Evolutionary conservation across 768 basidiomycete species (phyloP), one percentile per base, ranked within the genome.

Genomic region (Lentinula edodes): DNA sequence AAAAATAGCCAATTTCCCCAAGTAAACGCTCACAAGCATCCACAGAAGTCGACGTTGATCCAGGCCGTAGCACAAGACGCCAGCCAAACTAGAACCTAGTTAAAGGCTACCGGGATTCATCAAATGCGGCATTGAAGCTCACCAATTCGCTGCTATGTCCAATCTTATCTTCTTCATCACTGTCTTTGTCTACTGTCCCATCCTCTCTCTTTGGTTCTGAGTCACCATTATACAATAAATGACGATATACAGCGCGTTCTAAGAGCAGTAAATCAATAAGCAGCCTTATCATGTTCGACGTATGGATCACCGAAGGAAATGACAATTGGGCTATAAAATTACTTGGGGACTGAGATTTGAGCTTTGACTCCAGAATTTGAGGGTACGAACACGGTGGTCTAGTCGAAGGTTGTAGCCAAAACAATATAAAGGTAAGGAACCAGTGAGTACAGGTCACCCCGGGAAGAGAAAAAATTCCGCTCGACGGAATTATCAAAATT

Each of bases 271-370:
- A 79, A 73, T 95, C 93, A 45, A 94, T 78, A 5, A 90, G 73
- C 18, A 93, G 75, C 1, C 84, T 88, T 62, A 93, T 93, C 91
- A 64, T 93, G 88, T 69, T 95, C 92, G 62, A 93, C 90, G 66
- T 93, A 94, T 61, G 90, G 90, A 72, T 95, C 93, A 0, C 87
- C 91, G 67, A 93, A 92, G 32, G 75, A 73, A 41, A n/a, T 78
- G 80, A 67, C 90, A 91, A 58, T 75, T 75, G 28, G 76, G 73
- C 89, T 90, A 34, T 9, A 15, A 20, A 13, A 39, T 62, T 16
- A 38, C 12, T 28, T 36, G 35, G 42, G 34, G 36, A 7, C 16
- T 51, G 1, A 57, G n/a, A n/a, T n/a, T n/a, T n/a, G n/a, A n/a
- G 23, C 35, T 46, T n/a, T 36, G 50, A 60, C 62, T 35, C 62